Base-by-base conservation (phyloP, 768 basidiomycete species). In the Pholiota conissans region DNA sequence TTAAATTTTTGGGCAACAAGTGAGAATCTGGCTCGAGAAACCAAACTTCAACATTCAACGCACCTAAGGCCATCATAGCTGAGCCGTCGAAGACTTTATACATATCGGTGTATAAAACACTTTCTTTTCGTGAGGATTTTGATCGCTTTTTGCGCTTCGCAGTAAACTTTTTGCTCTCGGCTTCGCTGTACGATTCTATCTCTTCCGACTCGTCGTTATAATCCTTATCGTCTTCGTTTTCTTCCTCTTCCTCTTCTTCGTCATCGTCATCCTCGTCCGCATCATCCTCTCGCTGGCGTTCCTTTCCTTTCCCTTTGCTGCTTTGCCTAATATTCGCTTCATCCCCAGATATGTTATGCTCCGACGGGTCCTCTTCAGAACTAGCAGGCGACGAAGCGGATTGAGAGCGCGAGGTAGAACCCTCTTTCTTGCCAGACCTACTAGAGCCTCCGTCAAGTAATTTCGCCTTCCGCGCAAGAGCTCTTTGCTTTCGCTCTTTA, bases 41-140 rank as follows among this genome's bases (percentile, higher is more conserved):
- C 20, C 11, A 57, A 34, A 51, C 30, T 1, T 24, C 24, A 47
- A 18, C 20, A 71, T 9, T 24, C 24, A n/a, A 24, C 78, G 22
- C 30, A 90, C 90, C 88, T 60, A 92, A 76, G 3, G 83, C 88
- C 70, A 91, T 76, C 42, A 91, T 76, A 3, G 88, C 87, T 9
- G 86, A 85, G 3, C 90, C 90, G 62, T 90, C 86, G 59, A 90
- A 76, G 3, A 82, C 76, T 64, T 81, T 88, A 67, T 91, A 91
- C 90, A 92, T 91, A 61, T 90, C 87, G 60, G 76, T 73, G 27
- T 71, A 67, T 3, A 47, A 27, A 30, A 34, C 34, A 20, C 16
- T 56, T 61, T 55, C 55, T 24, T 32, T 45, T 52, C 60, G 28
- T 5, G 27, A 32, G 42, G 49, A 51, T 59, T 55, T 39, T 50